Evolutionary conservation across 169 alveolate species (phyloP).

Genomic region (Plasmodium sp.): DNA sequence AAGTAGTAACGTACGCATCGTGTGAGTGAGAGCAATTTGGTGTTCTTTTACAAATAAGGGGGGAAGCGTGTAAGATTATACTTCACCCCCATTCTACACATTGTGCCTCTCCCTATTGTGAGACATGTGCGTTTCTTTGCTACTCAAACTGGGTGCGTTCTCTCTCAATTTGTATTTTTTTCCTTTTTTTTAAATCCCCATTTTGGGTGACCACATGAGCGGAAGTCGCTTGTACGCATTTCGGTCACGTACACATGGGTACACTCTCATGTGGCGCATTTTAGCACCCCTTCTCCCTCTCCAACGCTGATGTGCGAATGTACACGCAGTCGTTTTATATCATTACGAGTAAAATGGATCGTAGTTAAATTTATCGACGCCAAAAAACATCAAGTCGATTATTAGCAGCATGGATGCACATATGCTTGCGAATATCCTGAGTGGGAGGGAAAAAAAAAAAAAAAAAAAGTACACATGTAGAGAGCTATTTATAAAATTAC

Average conservation of each 20-base stretch:
- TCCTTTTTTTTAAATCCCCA: neutral
- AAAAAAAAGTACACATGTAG: too few relatives aligned
- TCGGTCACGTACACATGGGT: neutral
- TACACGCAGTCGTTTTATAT: neutral
- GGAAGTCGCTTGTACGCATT: neutral
- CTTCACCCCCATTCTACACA: neutral
- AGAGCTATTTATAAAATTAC: too few relatives aligned
- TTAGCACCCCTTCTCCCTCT: neutral
- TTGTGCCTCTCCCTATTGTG: neutral
- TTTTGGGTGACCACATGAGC: neutral
- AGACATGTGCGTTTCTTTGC: neutral
- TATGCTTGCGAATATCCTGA: conserved; percentile 70
- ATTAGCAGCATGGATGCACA: conserved; percentile 36
- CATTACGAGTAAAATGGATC: conserved; percentile 75
- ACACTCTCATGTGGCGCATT: neutral
- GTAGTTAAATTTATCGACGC: conserved; percentile 68
- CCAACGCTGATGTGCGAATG: neutral
- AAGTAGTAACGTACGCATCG: neutral
- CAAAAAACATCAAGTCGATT: conserved; percentile 57
- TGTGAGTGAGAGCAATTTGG: neutral
- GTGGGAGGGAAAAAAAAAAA: conserved; percentile 13
- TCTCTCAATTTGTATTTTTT: neutral
- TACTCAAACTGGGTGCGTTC: neutral
- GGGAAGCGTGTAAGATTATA: neutral
- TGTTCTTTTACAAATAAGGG: neutral